Base-by-base conservation (phyloP, 169 alveolate species). In the Plasmodium adleri region DNA sequence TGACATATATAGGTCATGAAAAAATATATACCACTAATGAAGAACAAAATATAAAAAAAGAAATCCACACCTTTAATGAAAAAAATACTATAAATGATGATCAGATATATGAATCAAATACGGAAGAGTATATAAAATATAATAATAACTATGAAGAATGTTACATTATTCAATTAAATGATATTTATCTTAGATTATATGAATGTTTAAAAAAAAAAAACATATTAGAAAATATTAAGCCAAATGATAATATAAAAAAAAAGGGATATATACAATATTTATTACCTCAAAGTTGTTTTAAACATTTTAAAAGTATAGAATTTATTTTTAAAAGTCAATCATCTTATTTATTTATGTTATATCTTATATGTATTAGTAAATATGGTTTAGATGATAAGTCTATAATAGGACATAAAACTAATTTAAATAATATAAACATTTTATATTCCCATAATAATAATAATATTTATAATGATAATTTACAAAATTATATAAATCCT, bases 241-340 rank as follows among this genome's bases (percentile, higher is more conserved):
- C 70, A 43, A 60, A 45, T 28, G 49, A 72, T 39, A 59, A 73
- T 49, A 66, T 32, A 8, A 5, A 39, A 39, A 6, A 39, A 39
- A 39, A 39, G 9, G 47, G 47, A 9, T 39, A 39, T 39, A 86
- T 86, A 26, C 71, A 71, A 86, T 86, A 71, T 70, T 58, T 63
- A 72, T 45, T 70, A 17, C 92, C 92, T 50, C 67, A 70, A 73
- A 86, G 92, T 72, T 86, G 92, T 67, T 86, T 60, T 58, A 70
- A 71, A 71, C 60, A 58, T 62, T 58, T 56, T 20, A 74, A 70
- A 43, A 59, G 62, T 71, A 45, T 64, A 2, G 74, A 86, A 45
- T 72, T 66, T 54, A 47, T 86, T 32, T 56, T 15, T 56, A 56
- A 39, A 43, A 54, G 50, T 24, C 52, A 49, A 68, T 43, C 86